These are phyloP conservation scores for Aphanomyces invadans DNA, from an alignment of 352 stramenopile genomes.

Conservation along the genomic window DNA sequence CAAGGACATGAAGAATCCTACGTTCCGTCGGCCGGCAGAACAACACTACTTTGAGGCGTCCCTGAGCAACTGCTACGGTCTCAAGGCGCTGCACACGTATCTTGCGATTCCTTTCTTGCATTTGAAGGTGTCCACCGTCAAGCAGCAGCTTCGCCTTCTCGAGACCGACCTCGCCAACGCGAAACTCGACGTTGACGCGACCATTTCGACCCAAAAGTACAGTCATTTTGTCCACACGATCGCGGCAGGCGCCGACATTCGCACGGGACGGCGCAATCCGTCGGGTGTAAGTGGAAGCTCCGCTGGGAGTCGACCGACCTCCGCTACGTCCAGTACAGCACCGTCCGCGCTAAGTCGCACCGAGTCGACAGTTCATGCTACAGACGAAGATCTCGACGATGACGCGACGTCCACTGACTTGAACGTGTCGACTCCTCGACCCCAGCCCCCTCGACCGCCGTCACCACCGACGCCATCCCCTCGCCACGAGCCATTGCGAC, in stretches of 20 bases:
- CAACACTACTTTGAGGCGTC: slow-evolving; percentile 81
- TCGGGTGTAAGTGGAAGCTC: not conserved
- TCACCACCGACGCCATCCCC: not conserved
- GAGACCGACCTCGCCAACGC: slow-evolving; percentile 60
- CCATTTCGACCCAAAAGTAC: slow-evolving; percentile 66
- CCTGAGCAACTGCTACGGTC: slow-evolving; percentile 72
- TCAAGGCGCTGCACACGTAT: slow-evolving; percentile 80
- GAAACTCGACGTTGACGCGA: slow-evolving; percentile 64
- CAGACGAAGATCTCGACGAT: slow-evolving; percentile 3
- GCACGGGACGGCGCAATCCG: slow-evolving; percentile 41
- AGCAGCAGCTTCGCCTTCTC: slow-evolving; percentile 65
- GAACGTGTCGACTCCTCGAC: slow-evolving; percentile 16
- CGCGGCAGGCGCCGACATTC: slow-evolving; percentile 57
- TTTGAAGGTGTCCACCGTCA: slow-evolving; percentile 65
- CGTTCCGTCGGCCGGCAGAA: slow-evolving; percentile 44
- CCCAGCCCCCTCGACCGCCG: not conserved
- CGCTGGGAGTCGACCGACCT: not conserved
- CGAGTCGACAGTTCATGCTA: not conserved
- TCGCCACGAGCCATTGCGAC: not conserved
- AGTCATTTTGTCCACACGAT: slow-evolving; percentile 68
- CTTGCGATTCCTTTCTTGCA: slow-evolving; percentile 79
- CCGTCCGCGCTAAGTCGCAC: not conserved
- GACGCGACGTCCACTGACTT: slow-evolving; percentile 21
- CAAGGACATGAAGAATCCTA: slow-evolving; percentile 31
- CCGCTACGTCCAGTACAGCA: not conserved